Evolutionary conservation across 306 rosid species (phyloP).

Genomic region (Vicia villosa): DNA sequence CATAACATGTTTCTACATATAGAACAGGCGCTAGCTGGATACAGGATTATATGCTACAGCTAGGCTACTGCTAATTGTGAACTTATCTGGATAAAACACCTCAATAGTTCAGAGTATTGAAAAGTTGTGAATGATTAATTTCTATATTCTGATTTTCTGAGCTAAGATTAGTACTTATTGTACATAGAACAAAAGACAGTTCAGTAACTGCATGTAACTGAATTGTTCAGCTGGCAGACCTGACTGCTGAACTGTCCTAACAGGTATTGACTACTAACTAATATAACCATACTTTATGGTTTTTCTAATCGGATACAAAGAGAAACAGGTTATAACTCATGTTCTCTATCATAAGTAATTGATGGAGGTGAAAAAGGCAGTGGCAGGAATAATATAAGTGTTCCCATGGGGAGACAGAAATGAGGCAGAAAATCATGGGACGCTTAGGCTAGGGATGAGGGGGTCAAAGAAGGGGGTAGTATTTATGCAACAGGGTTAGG

Average conservation of each 20-base stretch:
- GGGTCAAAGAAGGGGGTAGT: no score
- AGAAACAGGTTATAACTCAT: neutral
- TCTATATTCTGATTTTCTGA: neutral
- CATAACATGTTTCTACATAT: neutral
- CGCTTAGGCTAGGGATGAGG: no score
- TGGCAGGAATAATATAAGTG: neutral
- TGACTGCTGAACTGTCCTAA: neutral
- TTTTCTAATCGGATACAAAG: neutral
- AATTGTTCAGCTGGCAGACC: neutral
- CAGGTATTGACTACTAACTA: neutral
- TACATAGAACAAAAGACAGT: neutral
- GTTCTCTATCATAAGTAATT: neutral
- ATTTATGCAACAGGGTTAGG: no score
- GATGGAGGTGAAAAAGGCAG: neutral
- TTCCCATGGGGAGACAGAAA: no score
- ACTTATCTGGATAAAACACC: no score
- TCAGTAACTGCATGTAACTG: neutral
- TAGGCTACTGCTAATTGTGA: no score
- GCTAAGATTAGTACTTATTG: neutral
- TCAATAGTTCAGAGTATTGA: no score
- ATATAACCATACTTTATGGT: neutral
- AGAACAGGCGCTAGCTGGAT: neutral
- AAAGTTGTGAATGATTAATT: neutral
- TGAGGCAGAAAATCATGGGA: neutral
- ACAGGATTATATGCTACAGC: neutral